These are phyloP conservation scores for Pichia sp. DNA, from an alignment of 1,139 yeast species.

Conservation along the genomic window DNA sequence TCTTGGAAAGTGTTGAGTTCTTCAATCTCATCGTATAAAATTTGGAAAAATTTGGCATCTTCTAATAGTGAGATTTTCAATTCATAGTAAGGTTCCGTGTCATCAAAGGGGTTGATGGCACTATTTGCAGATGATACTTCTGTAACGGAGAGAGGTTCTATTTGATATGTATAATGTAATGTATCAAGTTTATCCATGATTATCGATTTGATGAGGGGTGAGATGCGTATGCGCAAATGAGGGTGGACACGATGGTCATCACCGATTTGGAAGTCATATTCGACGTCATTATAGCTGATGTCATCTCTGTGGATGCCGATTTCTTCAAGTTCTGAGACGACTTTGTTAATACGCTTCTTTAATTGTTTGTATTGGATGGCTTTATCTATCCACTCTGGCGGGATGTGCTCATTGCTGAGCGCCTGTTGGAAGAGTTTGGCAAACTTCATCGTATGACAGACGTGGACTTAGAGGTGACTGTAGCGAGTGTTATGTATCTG, in stretches of 20 bases:
- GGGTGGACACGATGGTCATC: conserved; percentile 19
- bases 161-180: conserved; percentile 20
- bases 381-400: conserved; percentile 60
- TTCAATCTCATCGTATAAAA: conserved; percentile 50
- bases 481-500: not conserved
- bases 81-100: conserved; percentile 15
- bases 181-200: conserved; percentile 17
- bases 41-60: conserved; percentile 47
- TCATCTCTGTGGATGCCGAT: conserved; percentile 46
- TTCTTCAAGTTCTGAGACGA: conserved; percentile 50
- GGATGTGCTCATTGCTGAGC: conserved; percentile 52
- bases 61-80: conserved; percentile 30
- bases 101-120: conserved; percentile 22
- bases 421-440: conserved; percentile 65
- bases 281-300: conserved; percentile 15
- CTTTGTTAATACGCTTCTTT: conserved; percentile 57
- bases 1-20: conserved; percentile 40
- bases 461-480: not conserved
- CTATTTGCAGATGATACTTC: conserved; percentile 16
- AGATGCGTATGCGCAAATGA: conserved; percentile 15
- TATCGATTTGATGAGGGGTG: conserved; percentile 16
- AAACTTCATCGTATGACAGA: conserved; percentile 71
- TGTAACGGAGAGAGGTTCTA: conserved; percentile 22
- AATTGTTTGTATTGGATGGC: conserved; percentile 68
- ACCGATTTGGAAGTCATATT: conserved; percentile 19